These are phyloP conservation scores for Mycena rosella DNA, from an alignment of 768 basidiomycete species.

Conservation along the genomic window DNA sequence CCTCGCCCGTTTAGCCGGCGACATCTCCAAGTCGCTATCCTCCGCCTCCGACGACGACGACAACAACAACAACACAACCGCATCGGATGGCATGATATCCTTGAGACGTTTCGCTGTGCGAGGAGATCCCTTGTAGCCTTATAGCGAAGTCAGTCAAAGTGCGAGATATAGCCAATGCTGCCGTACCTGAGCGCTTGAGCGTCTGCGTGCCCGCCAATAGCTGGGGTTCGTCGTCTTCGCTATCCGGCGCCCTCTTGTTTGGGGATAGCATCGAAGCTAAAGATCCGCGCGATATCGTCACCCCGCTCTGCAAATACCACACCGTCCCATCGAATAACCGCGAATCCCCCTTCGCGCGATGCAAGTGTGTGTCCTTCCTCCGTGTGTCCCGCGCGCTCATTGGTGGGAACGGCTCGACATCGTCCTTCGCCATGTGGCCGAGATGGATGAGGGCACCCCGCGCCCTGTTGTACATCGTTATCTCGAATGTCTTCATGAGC, in stretches of 20 bases:
- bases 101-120: neutral
- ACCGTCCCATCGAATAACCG: too few relatives aligned
- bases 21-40: neutral
- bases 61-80: neutral
- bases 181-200: conserved; percentile 9
- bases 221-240: conserved; percentile 3
- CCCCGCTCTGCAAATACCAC: conserved; percentile 2
- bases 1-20: neutral
- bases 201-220: conserved; percentile 24
- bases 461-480: too few relatives aligned
- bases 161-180: too few relatives aligned
- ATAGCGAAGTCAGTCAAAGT: too few relatives aligned
- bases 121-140: too few relatives aligned
- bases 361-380: too few relatives aligned
- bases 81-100: neutral
- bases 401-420: too few relatives aligned
- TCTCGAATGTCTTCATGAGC: too few relatives aligned
- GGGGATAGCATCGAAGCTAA: neutral
- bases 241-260: neutral
- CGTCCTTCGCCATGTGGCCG: too few relatives aligned
- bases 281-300: neutral
- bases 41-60: neutral
- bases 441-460: too few relatives aligned
- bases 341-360: too few relatives aligned
- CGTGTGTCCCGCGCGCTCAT: too few relatives aligned